Percentiles rank a stretch among this genome's conserved stretches.
phyloP scores from a whole-genome alignment of 2,329 filamentous ascomycete genomes.

The Dendryphion nanum region DNA sequence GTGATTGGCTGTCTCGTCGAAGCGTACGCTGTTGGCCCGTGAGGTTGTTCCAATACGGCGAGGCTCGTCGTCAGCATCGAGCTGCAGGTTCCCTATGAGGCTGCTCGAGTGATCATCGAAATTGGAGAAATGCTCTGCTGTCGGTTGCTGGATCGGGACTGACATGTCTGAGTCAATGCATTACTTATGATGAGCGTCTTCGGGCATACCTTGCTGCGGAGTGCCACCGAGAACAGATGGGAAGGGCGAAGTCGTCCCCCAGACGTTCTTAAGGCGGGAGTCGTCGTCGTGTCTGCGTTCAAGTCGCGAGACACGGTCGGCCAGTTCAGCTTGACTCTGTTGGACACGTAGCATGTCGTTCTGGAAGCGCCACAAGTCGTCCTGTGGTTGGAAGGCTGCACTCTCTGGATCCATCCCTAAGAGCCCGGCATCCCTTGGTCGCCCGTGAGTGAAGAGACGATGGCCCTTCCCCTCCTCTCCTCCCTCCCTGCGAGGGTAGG shows the following conservation, averaged over 20 bases:
- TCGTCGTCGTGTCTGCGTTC: slow-evolving; percentile 64
- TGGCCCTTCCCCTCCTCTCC: background rate
- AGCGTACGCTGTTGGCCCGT: slow-evolving; percentile 93
- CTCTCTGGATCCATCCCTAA: slow-evolving; percentile 62
- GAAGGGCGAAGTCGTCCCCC: slow-evolving; percentile 82
- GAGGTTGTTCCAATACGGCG: slow-evolving; percentile 83
- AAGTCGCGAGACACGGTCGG: slow-evolving; percentile 59
- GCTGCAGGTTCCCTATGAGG: slow-evolving; percentile 74
- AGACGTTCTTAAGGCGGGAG: slow-evolving; percentile 74
- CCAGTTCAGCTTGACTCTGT: slow-evolving; percentile 59
- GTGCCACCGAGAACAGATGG: slow-evolving; percentile 80
- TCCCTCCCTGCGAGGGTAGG: background rate
- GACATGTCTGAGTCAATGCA: slow-evolving; percentile 16
- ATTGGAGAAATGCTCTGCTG: slow-evolving; percentile 83
- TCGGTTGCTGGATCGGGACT: slow-evolving; percentile 78
- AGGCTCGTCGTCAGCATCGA: slow-evolving; percentile 85
- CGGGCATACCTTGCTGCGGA: slow-evolving; percentile 78
- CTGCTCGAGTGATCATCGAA: slow-evolving; percentile 85
- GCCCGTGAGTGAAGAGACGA: slow-evolving; percentile 17
- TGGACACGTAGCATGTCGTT: slow-evolving; percentile 62
- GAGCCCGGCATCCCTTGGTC: slow-evolving; percentile 30
- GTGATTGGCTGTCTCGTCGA: slow-evolving; percentile 92
- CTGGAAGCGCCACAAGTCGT: slow-evolving; percentile 65
- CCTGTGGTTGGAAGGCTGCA: slow-evolving; percentile 60
- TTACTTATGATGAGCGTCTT: no score